A percentile compares a stretch with the other conserved stretches of the same genome.
These are phyloP conservation scores for Volvox carteri DNA, from an alignment of 163 green algal species.

Conservation along the genomic window DNA sequence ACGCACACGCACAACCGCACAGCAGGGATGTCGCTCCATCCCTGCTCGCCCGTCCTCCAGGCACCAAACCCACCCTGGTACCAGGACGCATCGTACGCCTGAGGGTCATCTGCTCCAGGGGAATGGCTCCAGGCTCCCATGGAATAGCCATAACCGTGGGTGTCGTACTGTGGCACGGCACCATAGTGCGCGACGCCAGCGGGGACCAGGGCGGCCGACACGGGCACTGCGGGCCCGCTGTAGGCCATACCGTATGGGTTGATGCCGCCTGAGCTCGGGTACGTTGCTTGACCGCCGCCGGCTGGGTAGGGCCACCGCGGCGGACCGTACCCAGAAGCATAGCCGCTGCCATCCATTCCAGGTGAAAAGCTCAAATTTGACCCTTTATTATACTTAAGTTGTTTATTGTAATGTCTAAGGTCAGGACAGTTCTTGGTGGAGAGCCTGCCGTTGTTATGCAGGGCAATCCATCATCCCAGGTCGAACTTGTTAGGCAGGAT, in stretches of 20 bases:
- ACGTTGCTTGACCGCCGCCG: background rate
- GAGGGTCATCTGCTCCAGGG: background rate
- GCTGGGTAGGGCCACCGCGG: background rate
- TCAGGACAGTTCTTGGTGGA: too few relatives aligned
- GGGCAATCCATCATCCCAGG: too few relatives aligned
- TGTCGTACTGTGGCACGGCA: background rate
- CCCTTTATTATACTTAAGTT: too few relatives aligned
- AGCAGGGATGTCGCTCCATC: background rate
- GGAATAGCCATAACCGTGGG: background rate
- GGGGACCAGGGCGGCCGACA: background rate
- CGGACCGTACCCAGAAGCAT: background rate
- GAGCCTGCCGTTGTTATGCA: too few relatives aligned
- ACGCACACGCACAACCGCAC: background rate
- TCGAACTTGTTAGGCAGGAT: too few relatives aligned
- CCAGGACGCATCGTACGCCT: constrained; percentile 22
- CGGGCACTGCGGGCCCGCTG: background rate
- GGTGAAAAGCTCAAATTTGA: too few relatives aligned
- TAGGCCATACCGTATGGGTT: background rate
- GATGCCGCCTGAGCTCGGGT: background rate
- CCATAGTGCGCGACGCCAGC: background rate
- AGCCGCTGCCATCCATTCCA: constrained; percentile 6
- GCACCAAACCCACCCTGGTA: constrained; percentile 24
- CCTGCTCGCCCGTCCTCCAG: background rate
- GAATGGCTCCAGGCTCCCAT: background rate
- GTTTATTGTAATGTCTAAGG: too few relatives aligned